These are phyloP conservation scores for Polyplosphaeria fusca DNA, from an alignment of 495 filamentous ascomycete genomes.

Conservation along the genomic window DNA sequence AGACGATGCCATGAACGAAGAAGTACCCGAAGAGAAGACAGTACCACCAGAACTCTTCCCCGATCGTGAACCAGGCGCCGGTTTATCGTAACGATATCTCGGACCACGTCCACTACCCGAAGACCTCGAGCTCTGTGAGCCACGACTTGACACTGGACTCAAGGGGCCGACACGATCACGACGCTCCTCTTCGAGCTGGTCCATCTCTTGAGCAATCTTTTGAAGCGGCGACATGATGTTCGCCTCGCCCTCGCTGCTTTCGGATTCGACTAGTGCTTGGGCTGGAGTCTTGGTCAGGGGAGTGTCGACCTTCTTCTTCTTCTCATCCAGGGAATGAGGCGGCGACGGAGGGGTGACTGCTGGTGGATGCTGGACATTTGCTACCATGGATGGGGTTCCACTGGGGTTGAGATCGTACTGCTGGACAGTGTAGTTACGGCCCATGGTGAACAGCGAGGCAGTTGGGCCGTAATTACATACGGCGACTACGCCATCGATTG, in stretches of 20 bases:
- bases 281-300: constrained; percentile 26
- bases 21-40: constrained; percentile 62
- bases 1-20: constrained; percentile 46
- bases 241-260: constrained; percentile 60
- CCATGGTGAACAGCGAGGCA: constrained; percentile 88
- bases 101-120: constrained; percentile 38
- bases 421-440: constrained; percentile 82
- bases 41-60: constrained; percentile 49
- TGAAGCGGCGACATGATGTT: constrained; percentile 60
- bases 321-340: constrained; percentile 70
- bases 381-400: constrained; percentile 61
- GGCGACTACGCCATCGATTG: constrained; percentile 73
- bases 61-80: constrained; percentile 33
- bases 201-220: constrained; percentile 59
- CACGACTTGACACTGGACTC: constrained; percentile 42
- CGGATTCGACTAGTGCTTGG: constrained; percentile 51
- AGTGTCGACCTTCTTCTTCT: constrained; percentile 42
- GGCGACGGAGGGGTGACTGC: constrained; percentile 70
- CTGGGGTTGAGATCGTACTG: constrained; percentile 85
- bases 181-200: constrained; percentile 54
- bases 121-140: constrained; percentile 47
- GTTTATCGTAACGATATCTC: constrained; percentile 58
- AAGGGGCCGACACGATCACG: constrained; percentile 45
- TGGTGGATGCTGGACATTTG: constrained; percentile 79
- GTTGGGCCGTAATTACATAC: constrained; percentile 85